Evolutionary conservation across 2,329 filamentous ascomycete genomes (phyloP).

Genomic region (Blastomyces parvus): DNA sequence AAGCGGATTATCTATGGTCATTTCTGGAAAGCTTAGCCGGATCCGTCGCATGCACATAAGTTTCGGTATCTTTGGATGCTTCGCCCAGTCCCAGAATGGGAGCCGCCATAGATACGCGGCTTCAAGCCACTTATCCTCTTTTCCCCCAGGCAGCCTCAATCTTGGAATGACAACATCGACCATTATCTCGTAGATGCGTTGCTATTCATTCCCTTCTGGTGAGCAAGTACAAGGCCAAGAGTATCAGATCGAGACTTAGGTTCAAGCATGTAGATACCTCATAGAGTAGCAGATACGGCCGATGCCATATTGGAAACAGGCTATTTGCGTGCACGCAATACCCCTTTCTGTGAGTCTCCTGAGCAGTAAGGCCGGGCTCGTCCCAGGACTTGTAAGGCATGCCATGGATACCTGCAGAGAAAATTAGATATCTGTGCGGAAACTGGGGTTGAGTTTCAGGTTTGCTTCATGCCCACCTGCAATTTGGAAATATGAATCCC

Average conservation of each 20-base stretch:
- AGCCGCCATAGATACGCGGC: constrained; percentile 37
- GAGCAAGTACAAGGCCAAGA: not conserved
- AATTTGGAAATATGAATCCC: constrained; percentile 5
- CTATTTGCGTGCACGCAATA: constrained; percentile 71
- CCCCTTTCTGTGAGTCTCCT: not conserved
- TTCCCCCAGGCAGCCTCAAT: constrained; percentile 33
- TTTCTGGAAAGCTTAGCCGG: not conserved
- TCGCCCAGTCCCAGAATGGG: constrained; percentile 44
- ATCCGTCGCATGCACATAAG: not conserved
- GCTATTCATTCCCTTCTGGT: constrained; percentile 18
- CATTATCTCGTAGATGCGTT: constrained; percentile 31
- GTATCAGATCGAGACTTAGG: constrained; percentile 8
- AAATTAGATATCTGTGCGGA: not conserved
- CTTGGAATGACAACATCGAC: constrained; percentile 24
- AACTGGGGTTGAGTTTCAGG: not conserved
- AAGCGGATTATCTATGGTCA: constrained; percentile 24
- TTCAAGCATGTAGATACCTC: constrained; percentile 35
- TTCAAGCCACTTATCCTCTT: constrained; percentile 34
- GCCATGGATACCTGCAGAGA: constrained; percentile 61
- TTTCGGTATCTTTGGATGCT: not conserved
- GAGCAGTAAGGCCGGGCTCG: constrained; percentile 45
- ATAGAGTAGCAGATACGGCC: constrained; percentile 60
- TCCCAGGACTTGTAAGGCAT: constrained; percentile 51
- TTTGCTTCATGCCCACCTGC: not conserved
- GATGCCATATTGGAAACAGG: constrained; percentile 74